Base-by-base conservation (phyloP, 2,329 filamentous ascomycete species). In the Colletotrichum sp. region DNA sequence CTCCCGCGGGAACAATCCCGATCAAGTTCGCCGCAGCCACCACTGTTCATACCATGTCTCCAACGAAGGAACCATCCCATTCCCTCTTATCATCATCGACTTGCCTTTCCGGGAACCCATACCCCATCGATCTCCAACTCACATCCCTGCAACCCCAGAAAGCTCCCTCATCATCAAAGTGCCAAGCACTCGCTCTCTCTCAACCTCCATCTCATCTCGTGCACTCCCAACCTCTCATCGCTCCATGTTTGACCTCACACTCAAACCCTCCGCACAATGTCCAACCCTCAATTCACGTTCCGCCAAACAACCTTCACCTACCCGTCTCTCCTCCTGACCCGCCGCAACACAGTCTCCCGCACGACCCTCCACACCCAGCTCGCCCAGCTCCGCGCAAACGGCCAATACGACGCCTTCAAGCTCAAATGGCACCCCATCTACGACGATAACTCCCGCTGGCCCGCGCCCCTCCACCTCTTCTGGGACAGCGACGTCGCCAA, bases 401-500 rank as follows among this genome's bases (percentile, higher is more conserved):
- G 90, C 2, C 86, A 89, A 30, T 91, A 90, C 76, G 87, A 90
- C 77, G 90, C 89, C 59, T 92, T 92, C 82, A 88, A 89, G 77
- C 81, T 92, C 21, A 75, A 88, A 80, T 91, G 89, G 89, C 88
- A 92, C 77, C 84, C 87, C 0, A 84, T 84, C 3, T 92, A 92
- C 79, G 85, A 84, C 16, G 87, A 91, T 63, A 81, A 85, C 66
- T 85, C 86, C 30, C 67, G 66, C 48, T 91, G 89, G 88, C 91
- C 91, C 1, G 85, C 91, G 2, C 89, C 90, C 0, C 88, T 89
- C 26, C 89, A 91, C 77, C 82, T 91, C 2, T 92, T 92, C 79
- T 92, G 90, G 90, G 91, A 92, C 78, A 86, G 84, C 77, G 83
- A 78, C 68, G 67, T 90, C 24, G 90, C 86, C 13, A 92, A 92